These are phyloP conservation scores for Tricholoma flavovirens DNA, from an alignment of 768 basidiomycete genomes.

Conservation along the genomic window DNA sequence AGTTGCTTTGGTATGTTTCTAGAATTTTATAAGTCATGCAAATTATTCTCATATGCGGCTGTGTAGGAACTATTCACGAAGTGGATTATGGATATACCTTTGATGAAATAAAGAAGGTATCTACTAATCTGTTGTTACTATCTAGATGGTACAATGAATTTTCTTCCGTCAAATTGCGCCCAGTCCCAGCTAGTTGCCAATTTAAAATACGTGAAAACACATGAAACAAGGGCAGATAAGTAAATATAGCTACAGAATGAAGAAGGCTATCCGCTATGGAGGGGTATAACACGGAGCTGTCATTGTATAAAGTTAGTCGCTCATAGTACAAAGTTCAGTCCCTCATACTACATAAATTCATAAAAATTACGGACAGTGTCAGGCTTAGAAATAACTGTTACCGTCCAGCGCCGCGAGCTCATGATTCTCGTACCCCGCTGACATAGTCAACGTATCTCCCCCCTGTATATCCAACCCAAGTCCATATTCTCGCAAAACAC, in stretches of 20 bases:
- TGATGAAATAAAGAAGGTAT: conserved; percentile 19
- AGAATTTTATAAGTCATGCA: not conserved
- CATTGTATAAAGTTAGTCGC: conserved; percentile 6
- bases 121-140: not conserved
- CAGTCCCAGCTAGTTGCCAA: not conserved
- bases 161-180: not conserved
- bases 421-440: conserved; percentile 11
- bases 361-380: conserved; percentile 8
- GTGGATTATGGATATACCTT: conserved; percentile 52
- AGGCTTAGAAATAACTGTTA: conserved; percentile 20
- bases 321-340: conserved; percentile 6
- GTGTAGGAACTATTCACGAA: conserved; percentile 52
- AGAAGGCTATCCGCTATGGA: not conserved
- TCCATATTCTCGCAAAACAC: conserved; percentile 2
- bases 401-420: conserved; percentile 22
- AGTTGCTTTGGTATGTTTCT: conserved; percentile 62
- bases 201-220: not conserved
- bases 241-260: conserved; percentile 7
- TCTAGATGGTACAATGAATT: not conserved
- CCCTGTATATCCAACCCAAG: conserved; percentile 1
- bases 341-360: conserved; percentile 5
- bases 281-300: conserved; percentile 3
- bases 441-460: conserved; percentile 3
- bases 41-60: conserved; percentile 2
- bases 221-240: conserved; percentile 1